A percentile compares a stretch with the other conserved stretches of the same genome.
Conservation (phyloP, 225 moss, liverwort and hornwort genomes). For the Marchantia polymorpha region DNA sequence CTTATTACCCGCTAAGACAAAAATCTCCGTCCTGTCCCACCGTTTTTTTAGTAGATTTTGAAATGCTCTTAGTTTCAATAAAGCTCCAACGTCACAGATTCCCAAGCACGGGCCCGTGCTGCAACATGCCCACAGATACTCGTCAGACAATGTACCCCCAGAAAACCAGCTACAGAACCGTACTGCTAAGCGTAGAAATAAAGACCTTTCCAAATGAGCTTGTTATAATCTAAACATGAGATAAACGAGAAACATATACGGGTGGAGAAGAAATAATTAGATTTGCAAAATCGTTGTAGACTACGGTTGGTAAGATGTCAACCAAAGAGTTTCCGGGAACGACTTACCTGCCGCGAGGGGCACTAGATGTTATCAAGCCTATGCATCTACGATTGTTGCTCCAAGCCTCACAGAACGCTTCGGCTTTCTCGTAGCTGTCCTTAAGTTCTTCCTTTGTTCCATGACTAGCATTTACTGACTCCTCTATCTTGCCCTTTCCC, state of each 20-base stretch:
- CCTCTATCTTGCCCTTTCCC: slow-evolving; percentile 6
- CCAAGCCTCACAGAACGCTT: slow-evolving; percentile 14
- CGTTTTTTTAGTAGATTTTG: slow-evolving; percentile 35
- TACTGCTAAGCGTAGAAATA: background rate
- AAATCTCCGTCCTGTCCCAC: slow-evolving; percentile 33
- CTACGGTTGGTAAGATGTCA: background rate
- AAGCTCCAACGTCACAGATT: slow-evolving; percentile 27
- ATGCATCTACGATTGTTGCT: slow-evolving; percentile 26
- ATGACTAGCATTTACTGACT: background rate
- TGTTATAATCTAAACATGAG: background rate
- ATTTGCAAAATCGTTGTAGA: no score
- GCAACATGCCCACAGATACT: slow-evolving; percentile 17
- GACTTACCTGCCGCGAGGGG: slow-evolving; percentile 37
- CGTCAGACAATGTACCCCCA: background rate
- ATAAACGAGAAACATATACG: no score
- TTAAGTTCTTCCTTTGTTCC: background rate
- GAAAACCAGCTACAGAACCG: background rate
- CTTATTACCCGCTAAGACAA: slow-evolving; percentile 35
- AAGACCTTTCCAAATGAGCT: background rate
- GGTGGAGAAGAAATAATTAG: no score
- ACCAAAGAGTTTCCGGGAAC: background rate
- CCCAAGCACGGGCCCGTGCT: slow-evolving; percentile 32
- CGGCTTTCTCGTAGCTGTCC: slow-evolving; percentile 2
- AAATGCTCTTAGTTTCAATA: slow-evolving; percentile 36
- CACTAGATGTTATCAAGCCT: slow-evolving; percentile 40